A percentile compares a stretch with the other conserved stretches of the same genome.
Evolutionary conservation across 2,329 filamentous ascomycete species (phyloP).

Genomic region (Thyridium curvatum): DNA sequence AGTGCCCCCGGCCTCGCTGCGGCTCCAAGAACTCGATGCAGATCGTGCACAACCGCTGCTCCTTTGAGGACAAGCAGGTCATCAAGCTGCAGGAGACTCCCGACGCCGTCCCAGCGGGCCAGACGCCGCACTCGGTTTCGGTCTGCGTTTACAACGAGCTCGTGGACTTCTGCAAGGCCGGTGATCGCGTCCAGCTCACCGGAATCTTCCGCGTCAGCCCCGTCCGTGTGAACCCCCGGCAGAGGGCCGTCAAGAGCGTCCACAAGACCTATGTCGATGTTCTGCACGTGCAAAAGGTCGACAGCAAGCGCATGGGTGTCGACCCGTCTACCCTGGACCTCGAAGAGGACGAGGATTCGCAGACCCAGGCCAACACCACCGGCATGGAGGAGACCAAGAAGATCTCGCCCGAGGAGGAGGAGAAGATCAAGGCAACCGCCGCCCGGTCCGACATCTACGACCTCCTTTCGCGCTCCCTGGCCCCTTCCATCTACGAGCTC

Average conservation of each 20-base stretch:
- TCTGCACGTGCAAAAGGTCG: slow-evolving; percentile 91
- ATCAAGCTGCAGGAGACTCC: slow-evolving; percentile 98
- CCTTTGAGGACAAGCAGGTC: slow-evolving; percentile 95
- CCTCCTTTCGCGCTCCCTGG: slow-evolving; percentile 80
- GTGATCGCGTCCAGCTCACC: slow-evolving; percentile 91
- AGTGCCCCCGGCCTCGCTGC: slow-evolving; percentile 79
- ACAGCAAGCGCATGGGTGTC: slow-evolving; percentile 88
- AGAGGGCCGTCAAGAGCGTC: slow-evolving; percentile 86
- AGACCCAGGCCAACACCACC: slow-evolving; percentile 57
- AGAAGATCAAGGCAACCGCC: slow-evolving; percentile 77
- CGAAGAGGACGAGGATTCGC: slow-evolving; percentile 56
- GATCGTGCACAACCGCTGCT: slow-evolving; percentile 91
- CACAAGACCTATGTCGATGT: slow-evolving; percentile 99
- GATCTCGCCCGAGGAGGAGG: slow-evolving; percentile 79
- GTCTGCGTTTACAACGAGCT: slow-evolving; percentile 95
- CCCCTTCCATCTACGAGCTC: slow-evolving; percentile 94
- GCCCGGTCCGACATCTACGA: slow-evolving; percentile 86
- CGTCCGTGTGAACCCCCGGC: slow-evolving; percentile 87
- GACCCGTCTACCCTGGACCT: slow-evolving; percentile 84
- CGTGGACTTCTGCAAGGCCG: slow-evolving; percentile 95
- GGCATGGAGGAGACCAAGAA: slow-evolving; percentile 78
- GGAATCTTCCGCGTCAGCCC: slow-evolving; percentile 95
- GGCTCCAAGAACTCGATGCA: slow-evolving; percentile 92
- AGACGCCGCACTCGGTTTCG: slow-evolving; percentile 95
- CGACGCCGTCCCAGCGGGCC: slow-evolving; percentile 87